phyloP scores from a whole-genome alignment of 306 rosid genomes.

The Hippophae tibetana region DNA sequence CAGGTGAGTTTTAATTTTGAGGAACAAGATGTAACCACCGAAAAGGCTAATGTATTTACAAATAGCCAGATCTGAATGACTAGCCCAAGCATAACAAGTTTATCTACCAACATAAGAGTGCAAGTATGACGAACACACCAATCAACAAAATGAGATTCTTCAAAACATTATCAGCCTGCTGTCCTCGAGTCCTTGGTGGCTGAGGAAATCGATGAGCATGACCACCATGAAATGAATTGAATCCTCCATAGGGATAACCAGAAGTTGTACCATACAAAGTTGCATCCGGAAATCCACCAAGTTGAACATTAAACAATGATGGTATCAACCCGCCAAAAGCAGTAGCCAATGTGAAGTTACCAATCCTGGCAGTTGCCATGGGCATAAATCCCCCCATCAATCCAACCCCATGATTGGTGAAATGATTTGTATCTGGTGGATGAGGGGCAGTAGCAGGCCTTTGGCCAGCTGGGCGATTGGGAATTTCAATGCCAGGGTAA shows the following conservation, averaged over 20 bases:
- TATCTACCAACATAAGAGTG: no score
- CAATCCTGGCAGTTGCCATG: slow-evolving; percentile 56
- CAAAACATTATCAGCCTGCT: slow-evolving; percentile 26
- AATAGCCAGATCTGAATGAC: no score
- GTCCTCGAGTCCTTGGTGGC: slow-evolving; percentile 34
- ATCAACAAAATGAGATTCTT: no score
- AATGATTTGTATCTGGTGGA: slow-evolving; percentile 50
- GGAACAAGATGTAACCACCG: no score
- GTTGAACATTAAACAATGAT: slow-evolving; percentile 52
- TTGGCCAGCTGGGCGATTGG: slow-evolving; percentile 72
- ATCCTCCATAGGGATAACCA: slow-evolving; percentile 51
- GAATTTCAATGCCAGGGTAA: slow-evolving; percentile 51
- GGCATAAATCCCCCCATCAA: slow-evolving; percentile 71
- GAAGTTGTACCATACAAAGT: slow-evolving; percentile 42
- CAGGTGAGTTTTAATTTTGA: no score
- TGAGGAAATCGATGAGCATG: slow-evolving; percentile 41
- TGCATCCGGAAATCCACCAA: slow-evolving; percentile 57
- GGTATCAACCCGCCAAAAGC: slow-evolving; percentile 78
- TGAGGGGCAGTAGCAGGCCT: slow-evolving; percentile 75
- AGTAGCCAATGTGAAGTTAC: slow-evolving; percentile 69
- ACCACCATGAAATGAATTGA: slow-evolving; percentile 52
- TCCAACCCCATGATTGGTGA: slow-evolving; percentile 55
- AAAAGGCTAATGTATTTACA: no score
- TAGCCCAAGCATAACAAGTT: no score
- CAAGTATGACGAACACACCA: no score